A percentile compares a stretch with the other conserved stretches of the same genome.
These are phyloP conservation scores for Pachysolen tannophilus DNA, from an alignment of 805 yeast genomes.

Conservation along the genomic window DNA sequence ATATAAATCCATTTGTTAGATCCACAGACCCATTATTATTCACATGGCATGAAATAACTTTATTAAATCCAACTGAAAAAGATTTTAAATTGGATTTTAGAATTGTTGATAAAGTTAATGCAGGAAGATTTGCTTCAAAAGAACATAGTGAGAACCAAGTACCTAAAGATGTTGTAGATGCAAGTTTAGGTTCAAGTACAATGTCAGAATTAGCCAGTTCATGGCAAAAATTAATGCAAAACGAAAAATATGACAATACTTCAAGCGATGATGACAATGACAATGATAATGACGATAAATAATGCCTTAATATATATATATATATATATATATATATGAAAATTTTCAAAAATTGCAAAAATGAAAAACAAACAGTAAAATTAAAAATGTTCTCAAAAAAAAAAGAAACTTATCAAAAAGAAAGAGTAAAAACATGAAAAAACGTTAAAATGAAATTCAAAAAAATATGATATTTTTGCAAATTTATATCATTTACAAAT, in stretches of 20 bases:
- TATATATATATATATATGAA: too few species aligned
- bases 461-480: too few species aligned
- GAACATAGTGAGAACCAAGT: constrained; percentile 89
- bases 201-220: constrained; percentile 62
- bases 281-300: too few species aligned
- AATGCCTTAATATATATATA: not conserved
- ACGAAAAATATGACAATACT: constrained; percentile 19
- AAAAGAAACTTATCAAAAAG: too few species aligned
- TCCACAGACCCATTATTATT: constrained; percentile 72
- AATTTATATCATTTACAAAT: too few species aligned
- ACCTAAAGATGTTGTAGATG: constrained; percentile 86
- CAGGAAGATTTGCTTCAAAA: constrained; percentile 69
- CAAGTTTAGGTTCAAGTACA: constrained; percentile 57
- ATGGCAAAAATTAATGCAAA: constrained; percentile 33
- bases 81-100: constrained; percentile 45
- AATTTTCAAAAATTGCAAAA: not conserved
- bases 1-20: constrained; percentile 78
- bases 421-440: too few species aligned
- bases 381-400: too few species aligned
- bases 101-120: constrained; percentile 57
- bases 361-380: not conserved
- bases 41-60: constrained; percentile 74
- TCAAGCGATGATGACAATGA: constrained; percentile 8
- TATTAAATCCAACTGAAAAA: constrained; percentile 21
- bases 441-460: too few species aligned